phyloP scores from a whole-genome alignment of 2,329 filamentous ascomycete species.

The Sordariomycetes sp. region DNA sequence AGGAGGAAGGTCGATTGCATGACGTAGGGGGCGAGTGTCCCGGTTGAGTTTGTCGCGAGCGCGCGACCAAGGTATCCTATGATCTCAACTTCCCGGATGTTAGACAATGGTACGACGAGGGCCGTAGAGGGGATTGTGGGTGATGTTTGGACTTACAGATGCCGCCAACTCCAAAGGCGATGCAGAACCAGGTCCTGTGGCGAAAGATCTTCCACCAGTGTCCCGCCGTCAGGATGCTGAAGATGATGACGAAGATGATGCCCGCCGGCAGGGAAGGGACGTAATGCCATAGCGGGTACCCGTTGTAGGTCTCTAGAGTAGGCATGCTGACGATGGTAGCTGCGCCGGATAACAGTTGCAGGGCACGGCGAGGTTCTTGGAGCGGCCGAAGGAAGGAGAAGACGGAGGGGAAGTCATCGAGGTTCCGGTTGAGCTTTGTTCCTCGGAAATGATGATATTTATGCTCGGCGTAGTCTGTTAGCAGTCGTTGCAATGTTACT shows the following conservation, averaged over 20 bases:
- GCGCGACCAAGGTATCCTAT: neutral
- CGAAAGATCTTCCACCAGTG: slow-evolving; percentile 27
- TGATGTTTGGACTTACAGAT: slow-evolving; percentile 23
- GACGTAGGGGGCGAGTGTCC: slow-evolving; percentile 22
- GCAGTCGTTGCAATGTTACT: neutral
- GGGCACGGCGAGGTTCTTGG: neutral
- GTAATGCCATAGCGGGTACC: slow-evolving; percentile 12
- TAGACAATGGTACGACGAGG: neutral
- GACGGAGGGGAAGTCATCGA: neutral
- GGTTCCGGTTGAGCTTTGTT: neutral
- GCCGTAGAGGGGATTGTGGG: neutral
- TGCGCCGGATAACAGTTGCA: neutral
- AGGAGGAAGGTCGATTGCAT: slow-evolving; percentile 22
- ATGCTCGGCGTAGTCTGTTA: neutral
- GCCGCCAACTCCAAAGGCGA: slow-evolving; percentile 28
- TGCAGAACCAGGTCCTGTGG: slow-evolving; percentile 32
- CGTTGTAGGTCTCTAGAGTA: neutral
- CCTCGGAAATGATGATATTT: neutral
- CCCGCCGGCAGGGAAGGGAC: slow-evolving; percentile 29
- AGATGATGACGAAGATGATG: slow-evolving; percentile 29
- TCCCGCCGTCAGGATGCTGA: slow-evolving; percentile 21
- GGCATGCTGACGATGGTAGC: neutral
- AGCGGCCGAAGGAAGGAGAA: neutral
- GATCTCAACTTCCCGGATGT: neutral
- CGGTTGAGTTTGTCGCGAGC: slow-evolving; percentile 12